Conservation (phyloP, 1,284 basidiomycete genomes). For the Cystobasidium pallidum region DNA sequence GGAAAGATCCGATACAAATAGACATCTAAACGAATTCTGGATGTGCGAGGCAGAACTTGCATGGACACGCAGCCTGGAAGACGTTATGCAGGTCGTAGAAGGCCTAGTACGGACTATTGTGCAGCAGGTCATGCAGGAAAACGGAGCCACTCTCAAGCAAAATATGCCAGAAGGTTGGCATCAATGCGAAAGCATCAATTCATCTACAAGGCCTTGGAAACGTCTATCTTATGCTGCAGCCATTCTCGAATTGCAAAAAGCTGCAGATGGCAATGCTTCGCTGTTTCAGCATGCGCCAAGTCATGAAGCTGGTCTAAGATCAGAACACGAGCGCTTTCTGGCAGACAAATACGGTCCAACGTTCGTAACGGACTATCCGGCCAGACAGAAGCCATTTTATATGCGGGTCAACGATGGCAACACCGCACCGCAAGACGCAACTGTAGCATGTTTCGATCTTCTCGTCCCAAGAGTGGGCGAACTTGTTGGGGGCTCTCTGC, state of each 20-base stretch:
- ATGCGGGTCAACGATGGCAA: conserved; percentile 70
- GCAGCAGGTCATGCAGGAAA: background rate
- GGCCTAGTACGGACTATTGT: conserved; percentile 61
- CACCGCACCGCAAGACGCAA: conserved; percentile 58
- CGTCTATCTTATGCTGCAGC: conserved; percentile 15
- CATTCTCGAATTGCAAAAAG: conserved; percentile 46
- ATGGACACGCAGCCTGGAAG: conserved; percentile 61
- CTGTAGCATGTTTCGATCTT: conserved; percentile 92
- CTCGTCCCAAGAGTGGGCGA: conserved; percentile 87
- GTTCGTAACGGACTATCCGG: conserved; percentile 90
- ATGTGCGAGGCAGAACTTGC: conserved; percentile 95
- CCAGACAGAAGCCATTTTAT: conserved; percentile 86
- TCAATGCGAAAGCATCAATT: background rate
- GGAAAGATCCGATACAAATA: conserved; percentile 79
- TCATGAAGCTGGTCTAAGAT: conserved; percentile 63
- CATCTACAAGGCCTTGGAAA: conserved; percentile 21
- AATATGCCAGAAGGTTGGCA: conserved; percentile 25
- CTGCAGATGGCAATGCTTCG: conserved; percentile 50
- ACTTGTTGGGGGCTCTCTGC: conserved; percentile 84
- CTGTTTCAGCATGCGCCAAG: conserved; percentile 43
- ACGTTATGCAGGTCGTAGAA: conserved; percentile 75
- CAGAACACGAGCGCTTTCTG: conserved; percentile 91
- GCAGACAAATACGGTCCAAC: conserved; percentile 74
- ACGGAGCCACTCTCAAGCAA: background rate
- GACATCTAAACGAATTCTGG: conserved; percentile 98